phyloP scores from a whole-genome alignment of 495 filamentous ascomycete species.

The Aspergillus affinis region DNA sequence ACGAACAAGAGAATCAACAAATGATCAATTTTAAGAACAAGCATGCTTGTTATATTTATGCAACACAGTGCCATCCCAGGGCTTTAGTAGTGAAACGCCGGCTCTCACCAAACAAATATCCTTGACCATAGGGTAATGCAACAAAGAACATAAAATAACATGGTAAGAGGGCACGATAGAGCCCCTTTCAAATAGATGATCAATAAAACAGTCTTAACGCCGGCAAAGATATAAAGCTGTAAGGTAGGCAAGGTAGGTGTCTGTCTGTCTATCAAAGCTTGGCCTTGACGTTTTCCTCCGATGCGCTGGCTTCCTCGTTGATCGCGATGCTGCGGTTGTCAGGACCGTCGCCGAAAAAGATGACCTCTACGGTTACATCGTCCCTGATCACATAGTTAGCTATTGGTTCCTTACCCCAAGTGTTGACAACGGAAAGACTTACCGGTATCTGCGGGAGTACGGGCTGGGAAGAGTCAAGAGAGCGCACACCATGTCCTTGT shows the following conservation, averaged over 20 bases:
- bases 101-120: not conserved
- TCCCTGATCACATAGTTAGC: constrained; percentile 53
- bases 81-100: not conserved
- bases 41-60: not conserved
- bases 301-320: constrained; percentile 82
- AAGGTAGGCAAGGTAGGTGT: not conserved
- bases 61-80: not conserved
- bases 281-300: constrained; percentile 52
- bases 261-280: constrained; percentile 48
- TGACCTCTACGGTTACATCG: constrained; percentile 95
- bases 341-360: constrained; percentile 89
- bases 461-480: constrained; percentile 89
- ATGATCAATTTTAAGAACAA: not conserved
- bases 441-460: constrained; percentile 88
- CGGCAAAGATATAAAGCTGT: not conserved
- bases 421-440: constrained; percentile 21
- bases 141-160: constrained; percentile 2
- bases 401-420: constrained; percentile 5
- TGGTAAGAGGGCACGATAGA: not conserved
- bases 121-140: constrained; percentile 3
- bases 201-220: constrained; percentile 4
- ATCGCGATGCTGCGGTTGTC: constrained; percentile 73
- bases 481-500: constrained; percentile 92
- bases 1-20: not conserved
- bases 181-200: constrained; percentile 4